Evolutionary conservation across 2,329 filamentous ascomycete genomes (phyloP).

Genomic region (Alternaria triticimaculans): DNA sequence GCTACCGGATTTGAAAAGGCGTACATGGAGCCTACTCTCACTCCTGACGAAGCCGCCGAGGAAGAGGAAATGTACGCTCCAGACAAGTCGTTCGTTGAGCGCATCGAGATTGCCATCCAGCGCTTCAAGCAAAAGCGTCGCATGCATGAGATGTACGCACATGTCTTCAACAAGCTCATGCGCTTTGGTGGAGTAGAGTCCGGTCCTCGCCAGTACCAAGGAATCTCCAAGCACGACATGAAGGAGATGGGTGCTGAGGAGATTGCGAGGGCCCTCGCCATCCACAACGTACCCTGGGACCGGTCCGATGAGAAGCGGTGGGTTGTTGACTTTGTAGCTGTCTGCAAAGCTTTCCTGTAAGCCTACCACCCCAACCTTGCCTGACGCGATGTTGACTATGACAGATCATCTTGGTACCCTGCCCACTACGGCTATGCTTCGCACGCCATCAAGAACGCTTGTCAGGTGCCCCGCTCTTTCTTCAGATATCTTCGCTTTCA

Average conservation of each 20-base stretch:
- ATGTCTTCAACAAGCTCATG: constrained; percentile 81
- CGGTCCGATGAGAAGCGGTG: constrained; percentile 64
- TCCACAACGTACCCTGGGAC: constrained; percentile 63
- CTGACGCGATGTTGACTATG: constrained; percentile 32
- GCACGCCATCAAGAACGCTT: constrained; percentile 63
- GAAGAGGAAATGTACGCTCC: constrained; percentile 73
- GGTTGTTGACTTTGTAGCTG: constrained; percentile 79
- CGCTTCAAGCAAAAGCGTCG: constrained; percentile 80
- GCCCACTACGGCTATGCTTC: constrained; percentile 62
- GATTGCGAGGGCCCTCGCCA: constrained; percentile 69
- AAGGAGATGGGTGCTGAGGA: constrained; percentile 68
- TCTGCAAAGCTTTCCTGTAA: constrained; percentile 81
- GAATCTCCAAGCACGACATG: constrained; percentile 67
- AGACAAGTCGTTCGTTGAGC: constrained; percentile 60
- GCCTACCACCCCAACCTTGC: constrained; percentile 37
- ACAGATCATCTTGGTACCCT: constrained; percentile 60
- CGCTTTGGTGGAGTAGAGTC: constrained; percentile 80
- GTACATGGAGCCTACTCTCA: constrained; percentile 80
- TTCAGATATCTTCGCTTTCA: constrained; percentile 86
- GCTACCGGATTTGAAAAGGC: constrained; percentile 67
- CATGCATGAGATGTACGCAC: constrained; percentile 66
- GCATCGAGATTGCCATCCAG: constrained; percentile 84
- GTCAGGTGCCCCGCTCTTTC: constrained; percentile 80
- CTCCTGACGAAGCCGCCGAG: constrained; percentile 69
- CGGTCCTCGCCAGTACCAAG: constrained; percentile 66